Base-by-base conservation (phyloP, 805 yeast species). In the Candida stauntonica region DNA sequence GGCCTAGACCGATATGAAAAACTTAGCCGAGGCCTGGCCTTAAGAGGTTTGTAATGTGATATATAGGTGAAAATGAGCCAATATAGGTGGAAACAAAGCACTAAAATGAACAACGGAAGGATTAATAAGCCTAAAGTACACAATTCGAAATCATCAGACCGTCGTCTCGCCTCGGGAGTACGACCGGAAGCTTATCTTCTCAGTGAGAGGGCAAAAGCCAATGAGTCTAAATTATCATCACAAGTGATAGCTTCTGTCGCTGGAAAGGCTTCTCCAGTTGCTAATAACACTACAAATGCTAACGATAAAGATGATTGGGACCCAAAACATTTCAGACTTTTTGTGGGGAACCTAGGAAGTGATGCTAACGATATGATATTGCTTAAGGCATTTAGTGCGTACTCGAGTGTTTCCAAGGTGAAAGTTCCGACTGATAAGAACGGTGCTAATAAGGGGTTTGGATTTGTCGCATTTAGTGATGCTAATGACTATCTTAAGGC, bases 261-360 rank as follows among this genome's bases (percentile, higher is more conserved):
- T 12, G 8, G 37, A 26, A 36, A 9, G 32, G 14, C 39, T 13
- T 14, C 38, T 18, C 13, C 41, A n/a, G 27, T 38, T 12, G 28
- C 35, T 7, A 31, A 26, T 14, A 36, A 26, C 31, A 14, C 1
- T 5, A 47, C 73, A 16, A 58, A 66, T 5, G 82, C n/a, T n/a
- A 29, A 26, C 31, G 17, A 1, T 5, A 47, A 73, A 16, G 58
- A 66, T 5, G 82, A 75, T 30, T 82, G 87, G 87, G 73, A 82
- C 51, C 86, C 88, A 1, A 61, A 66, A 14, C 87, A 82, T 47
- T 84, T 79, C 60, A 62, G 86, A 21, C 61, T 84, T 16, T 84
- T 84, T 60, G 85, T 84, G 7, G 94, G 93, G 0, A 82, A 84
- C 49, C 58, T 84, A 23, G 85, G 86, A 0, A 65, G 69, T 4